Evolutionary conservation across 305 asterid genomes (phyloP).

Genomic region (Fraxinus sp.): DNA sequence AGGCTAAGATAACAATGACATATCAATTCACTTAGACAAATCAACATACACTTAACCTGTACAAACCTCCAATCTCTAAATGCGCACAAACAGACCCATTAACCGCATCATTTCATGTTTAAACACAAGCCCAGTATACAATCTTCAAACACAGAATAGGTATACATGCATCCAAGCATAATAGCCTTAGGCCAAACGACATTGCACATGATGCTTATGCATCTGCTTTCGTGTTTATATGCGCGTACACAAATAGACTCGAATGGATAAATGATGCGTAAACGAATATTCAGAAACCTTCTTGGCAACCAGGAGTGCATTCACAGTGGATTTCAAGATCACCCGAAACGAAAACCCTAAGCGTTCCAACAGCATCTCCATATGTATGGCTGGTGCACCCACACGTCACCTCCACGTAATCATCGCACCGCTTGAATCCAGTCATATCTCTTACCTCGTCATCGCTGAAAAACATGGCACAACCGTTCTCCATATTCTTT

Average conservation of each 20-base stretch:
- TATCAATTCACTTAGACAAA: conserved; percentile 27
- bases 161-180: not conserved
- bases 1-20: not conserved
- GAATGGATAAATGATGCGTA: not conserved
- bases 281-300: conserved; percentile 31
- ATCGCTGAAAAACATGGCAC: conserved; percentile 31
- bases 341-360: conserved; percentile 54
- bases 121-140: conserved; percentile 2
- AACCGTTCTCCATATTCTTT: conserved; percentile 7
- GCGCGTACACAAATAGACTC: not conserved
- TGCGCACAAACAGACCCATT: not conserved
- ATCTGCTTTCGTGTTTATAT: not conserved
- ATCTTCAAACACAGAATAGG: not conserved
- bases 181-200: not conserved
- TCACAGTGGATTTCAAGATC: conserved; percentile 55
- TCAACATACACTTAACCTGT: conserved; percentile 36
- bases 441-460: conserved; percentile 33
- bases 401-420: conserved; percentile 53
- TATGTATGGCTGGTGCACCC: conserved; percentile 63
- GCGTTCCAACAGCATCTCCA: conserved; percentile 61
- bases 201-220: not conserved
- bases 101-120: not conserved
- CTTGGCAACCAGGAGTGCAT: conserved; percentile 57
- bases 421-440: conserved; percentile 32
- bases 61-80: not conserved